Conservation (phyloP, 768 basidiomycete genomes). For the Amanita pallidorosea region DNA sequence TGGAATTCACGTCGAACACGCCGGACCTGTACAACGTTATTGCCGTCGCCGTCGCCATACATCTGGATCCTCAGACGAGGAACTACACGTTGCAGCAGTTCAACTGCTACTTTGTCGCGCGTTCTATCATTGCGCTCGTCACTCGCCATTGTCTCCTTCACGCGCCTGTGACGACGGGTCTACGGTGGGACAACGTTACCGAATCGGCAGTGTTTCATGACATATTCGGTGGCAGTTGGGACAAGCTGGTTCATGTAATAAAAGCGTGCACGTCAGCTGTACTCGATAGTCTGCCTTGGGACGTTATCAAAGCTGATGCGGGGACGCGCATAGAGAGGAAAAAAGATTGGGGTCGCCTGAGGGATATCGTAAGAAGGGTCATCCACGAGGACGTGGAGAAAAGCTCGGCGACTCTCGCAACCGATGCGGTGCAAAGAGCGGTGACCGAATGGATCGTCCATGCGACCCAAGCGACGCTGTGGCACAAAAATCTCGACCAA, state of each 20-base stretch:
- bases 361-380: background rate
- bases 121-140: background rate
- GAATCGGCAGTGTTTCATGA: background rate
- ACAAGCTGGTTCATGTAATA: background rate
- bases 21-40: background rate
- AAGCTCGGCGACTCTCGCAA: background rate
- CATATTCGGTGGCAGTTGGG: background rate
- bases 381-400: too few relatives aligned
- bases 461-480: background rate
- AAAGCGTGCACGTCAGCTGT: background rate
- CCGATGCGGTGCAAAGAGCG: background rate
- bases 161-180: background rate
- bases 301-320: background rate
- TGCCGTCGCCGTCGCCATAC: background rate
- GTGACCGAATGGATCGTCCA: background rate
- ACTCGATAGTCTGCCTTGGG: background rate
- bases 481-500: background rate
- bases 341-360: background rate
- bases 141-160: background rate
- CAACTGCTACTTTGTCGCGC: constrained; percentile 1
- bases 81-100: background rate
- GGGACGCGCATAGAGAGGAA: background rate
- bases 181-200: background rate
- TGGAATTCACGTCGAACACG: background rate
- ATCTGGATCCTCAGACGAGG: background rate